Base-by-base conservation (phyloP, 805 yeast genomes). In the Pichia thaimueangensis region DNA sequence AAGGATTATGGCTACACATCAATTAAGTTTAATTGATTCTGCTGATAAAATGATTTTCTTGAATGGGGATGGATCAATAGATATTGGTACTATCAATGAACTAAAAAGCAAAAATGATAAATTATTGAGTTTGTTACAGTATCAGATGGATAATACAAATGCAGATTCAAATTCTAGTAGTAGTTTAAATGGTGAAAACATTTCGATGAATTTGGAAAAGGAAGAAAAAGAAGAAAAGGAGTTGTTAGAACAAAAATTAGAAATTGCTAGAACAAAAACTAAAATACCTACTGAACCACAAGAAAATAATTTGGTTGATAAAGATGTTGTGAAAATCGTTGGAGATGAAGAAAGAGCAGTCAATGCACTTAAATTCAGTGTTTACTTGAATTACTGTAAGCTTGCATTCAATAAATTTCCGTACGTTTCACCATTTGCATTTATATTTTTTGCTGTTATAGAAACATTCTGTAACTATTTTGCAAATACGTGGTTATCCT, bases 1-100 rank as follows among this genome's bases (percentile, higher is more conserved):
- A 0, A 70, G 93, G 52, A 54, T 87, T 10, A 67, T 86, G 53
- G 94, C 94, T 2, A 87, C 96, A 0, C 96, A 86, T 59, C 95
- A 87, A 58, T 65, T 87, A 39, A 76, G 86, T 6, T 66, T 86
- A 46, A 73, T 86, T 47, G 76, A 75, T 17, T 63, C 71, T 42
- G 93, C 94, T 15, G 86, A 82, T 57, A 69, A 82, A 36, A 65
- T 87, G 25, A 69, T 87, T 11, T 84, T 81, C 47, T 61, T 87
- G 50, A 75, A 78, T 52, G 78, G 82, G 16, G 84, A 82, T 41
- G 80, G 86, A 0, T 54, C 73, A 0, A 63, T 82, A 24, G 76
- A 72, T 35, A 60, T 76, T 28, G 96, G 89, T 12, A 71, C 83
- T 0, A 65, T 74, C 17, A 72, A 67, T 0, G 81, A 82, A 39